Base-by-base conservation (phyloP, 2,329 filamentous ascomycete genomes). In the Knufia petricola region DNA sequence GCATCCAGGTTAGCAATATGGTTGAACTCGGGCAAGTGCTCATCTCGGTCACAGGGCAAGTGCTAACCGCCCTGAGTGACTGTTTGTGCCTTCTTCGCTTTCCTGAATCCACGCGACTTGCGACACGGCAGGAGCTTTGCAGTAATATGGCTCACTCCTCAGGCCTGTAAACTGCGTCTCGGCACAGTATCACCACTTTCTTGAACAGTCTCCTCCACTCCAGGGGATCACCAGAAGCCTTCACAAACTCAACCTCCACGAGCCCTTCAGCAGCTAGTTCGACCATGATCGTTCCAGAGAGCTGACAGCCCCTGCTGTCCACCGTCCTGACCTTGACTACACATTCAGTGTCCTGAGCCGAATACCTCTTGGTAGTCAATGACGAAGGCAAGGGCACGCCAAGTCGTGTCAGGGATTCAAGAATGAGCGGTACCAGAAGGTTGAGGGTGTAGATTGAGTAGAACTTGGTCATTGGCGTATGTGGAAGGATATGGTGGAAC, bases 121-220 rank as follows among this genome's bases (percentile, higher is more conserved):
- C 6, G 12, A 12, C 26, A 12, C 26, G 26, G 26, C 26, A 6
- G 12, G 26, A 28, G 26, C 26, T 36, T 4, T n/a, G 15, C 32
- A 4, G 15, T 36, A 4, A n/a, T 36, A 8, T 36, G 15, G 32
- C 32, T 44, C 28, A 44, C 24, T 44, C 60, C 50, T 76, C 70
- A 40, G 77, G 78, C 56, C 74, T 75, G 63, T 81, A 85, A 38
- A 96, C 82, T 7, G 81, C 87, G 62, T 95, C 87, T 62, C 86
- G 86, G 68, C 89, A 94, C 52, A 90, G 72, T 54, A 94, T 74
- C 24, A 86, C 86, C n/a, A 95, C 78, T 66, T 87, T 89, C 69
- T 98, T 98, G 74, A 98, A 98, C 64, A 98, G 87, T 28, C 92
- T 75, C 52, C 92, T 79, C 92, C 94, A 98, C 70, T 96, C 90